Evolutionary conservation across 2,329 filamentous ascomycete genomes (phyloP), one percentile per base, ranked within the genome.

Genomic region (Eurotiales sp.): DNA sequence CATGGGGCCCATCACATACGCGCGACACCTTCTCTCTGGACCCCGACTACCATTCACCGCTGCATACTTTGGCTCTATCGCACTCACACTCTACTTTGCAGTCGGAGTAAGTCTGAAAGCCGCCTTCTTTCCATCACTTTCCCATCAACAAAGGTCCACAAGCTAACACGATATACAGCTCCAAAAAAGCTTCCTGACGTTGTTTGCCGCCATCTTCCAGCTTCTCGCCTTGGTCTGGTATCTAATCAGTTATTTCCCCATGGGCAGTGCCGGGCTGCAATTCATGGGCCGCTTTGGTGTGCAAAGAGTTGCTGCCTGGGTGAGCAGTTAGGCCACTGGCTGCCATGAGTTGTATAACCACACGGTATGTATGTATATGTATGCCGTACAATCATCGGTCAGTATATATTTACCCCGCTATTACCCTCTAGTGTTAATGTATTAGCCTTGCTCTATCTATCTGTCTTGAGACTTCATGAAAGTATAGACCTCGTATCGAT

Each of bases 221-320:
- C 78, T 97, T 50, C 84, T 85, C 48, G 88, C 87, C 56, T 77
- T 97, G 57, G 58, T 89, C 42, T 97, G 92, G 92, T 97, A 97
- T 73, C 79, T 96, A 42, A 85, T 97, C 70, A 95, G 89, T 72
- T 99, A 99, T 71, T 97, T 97, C 64, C 93, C 93, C 22, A 96
- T 97, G 91, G 93, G 93, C 36, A 88, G 88, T 52, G 88, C 86
- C 50, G 90, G 93, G 37, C 74, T 99, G 58, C 86, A 92, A 54
- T 83, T 96, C 59, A 90, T 90, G 52, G 89, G 90, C 39, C 84
- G 84, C 3, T 93, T 96, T 65, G 93, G 92, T 19, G 88, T 87
- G 17, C 86, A 85, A 65, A 82, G 91, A 64, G 88, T 95, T 32
- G 82, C 89, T 4, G 82, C 90, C 48, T 97, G 92, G 93, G 86